Percentiles rank a stretch among this genome's conserved stretches.
phyloP scores from a whole-genome alignment of 2,329 filamentous ascomycete genomes.

The Sordariomycetes sp. region DNA sequence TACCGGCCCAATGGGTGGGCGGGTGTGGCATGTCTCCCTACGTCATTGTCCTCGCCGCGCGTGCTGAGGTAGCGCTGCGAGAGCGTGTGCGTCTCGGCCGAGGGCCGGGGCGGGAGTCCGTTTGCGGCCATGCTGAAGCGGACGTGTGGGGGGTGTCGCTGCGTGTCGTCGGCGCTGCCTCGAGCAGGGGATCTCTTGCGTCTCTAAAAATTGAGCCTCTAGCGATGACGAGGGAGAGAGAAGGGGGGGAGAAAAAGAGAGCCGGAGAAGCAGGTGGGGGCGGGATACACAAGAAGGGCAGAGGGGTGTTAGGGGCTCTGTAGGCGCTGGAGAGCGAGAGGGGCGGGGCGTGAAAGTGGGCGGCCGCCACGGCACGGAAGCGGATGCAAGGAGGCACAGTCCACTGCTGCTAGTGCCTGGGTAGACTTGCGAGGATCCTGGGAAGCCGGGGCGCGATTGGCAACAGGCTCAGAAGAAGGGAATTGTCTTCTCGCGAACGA shows the following conservation, averaged over 20 bases:
- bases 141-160: neutral
- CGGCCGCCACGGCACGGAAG: neutral
- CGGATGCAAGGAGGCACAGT: neutral
- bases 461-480: neutral
- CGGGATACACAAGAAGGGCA: neutral
- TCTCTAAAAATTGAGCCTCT: neutral
- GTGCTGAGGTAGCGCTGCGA: constrained; percentile 41
- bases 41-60: constrained; percentile 36
- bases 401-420: neutral
- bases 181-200: neutral
- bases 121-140: constrained; percentile 27
- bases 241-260: neutral
- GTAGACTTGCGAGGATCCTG: neutral
- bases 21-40: constrained; percentile 15
- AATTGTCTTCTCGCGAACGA: neutral
- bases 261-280: neutral
- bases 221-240: neutral
- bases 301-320: neutral
- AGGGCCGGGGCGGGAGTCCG: constrained; percentile 15
- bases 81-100: constrained; percentile 27
- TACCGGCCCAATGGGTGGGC: neutral
- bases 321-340: neutral
- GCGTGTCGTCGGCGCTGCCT: neutral
- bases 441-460: neutral
- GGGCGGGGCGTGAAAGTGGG: neutral